Evolutionary conservation across 306 rosid genomes (phyloP).

Genomic region (Fagus sylvatica): DNA sequence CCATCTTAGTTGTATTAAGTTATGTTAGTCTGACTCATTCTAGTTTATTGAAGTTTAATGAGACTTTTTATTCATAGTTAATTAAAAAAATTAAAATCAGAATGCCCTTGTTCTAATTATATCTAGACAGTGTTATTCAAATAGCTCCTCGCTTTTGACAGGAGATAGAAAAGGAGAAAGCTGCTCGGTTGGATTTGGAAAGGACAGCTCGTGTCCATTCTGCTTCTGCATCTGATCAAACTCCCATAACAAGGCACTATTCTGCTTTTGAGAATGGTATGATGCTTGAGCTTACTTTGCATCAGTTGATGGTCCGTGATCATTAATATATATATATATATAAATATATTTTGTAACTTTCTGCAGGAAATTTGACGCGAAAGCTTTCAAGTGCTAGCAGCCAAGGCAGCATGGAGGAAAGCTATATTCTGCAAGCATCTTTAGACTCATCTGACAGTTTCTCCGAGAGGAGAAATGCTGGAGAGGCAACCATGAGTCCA

Average conservation of each 20-base stretch:
- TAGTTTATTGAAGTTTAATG: neutral
- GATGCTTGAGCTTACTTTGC: conserved; percentile 27
- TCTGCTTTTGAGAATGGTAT: conserved; percentile 83
- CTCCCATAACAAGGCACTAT: conserved; percentile 47
- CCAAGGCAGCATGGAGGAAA: conserved; percentile 93
- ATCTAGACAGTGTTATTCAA: conserved; percentile 18
- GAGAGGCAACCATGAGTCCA: conserved; percentile 75
- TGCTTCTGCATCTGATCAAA: conserved; percentile 57
- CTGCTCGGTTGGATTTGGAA: conserved; percentile 87
- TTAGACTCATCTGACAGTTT: conserved; percentile 76
- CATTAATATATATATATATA: conserved; percentile 28
- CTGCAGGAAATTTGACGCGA: conserved; percentile 73
- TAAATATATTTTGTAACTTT: neutral
- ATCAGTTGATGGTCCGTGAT: conserved; percentile 16
- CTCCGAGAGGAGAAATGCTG: conserved; percentile 71
- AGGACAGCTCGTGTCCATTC: conserved; percentile 55
- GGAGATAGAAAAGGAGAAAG: conserved; percentile 96
- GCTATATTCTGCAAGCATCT: conserved; percentile 95
- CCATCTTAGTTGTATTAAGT: neutral
- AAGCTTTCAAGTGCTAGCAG: conserved; percentile 87
- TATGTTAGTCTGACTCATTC: neutral
- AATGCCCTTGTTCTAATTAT: neutral
- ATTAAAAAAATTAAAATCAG: neutral
- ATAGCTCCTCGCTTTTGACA: conserved; percentile 38
- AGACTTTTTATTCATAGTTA: neutral